Base-by-base conservation (phyloP, 257 asterid species). In the Haberlea rhodopensis region DNA sequence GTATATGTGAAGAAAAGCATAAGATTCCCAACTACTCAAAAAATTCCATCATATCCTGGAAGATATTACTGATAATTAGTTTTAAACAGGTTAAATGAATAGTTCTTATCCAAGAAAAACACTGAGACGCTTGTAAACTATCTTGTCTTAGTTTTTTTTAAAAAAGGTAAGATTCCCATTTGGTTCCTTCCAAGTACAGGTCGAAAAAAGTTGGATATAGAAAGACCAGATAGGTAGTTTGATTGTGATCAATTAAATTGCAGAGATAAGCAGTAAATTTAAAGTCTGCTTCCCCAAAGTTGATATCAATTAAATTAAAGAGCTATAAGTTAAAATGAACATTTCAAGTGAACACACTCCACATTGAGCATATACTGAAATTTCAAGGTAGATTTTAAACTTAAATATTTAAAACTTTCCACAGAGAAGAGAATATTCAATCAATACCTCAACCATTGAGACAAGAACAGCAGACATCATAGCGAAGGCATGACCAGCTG, bases 381-480 rank as follows among this genome's bases (percentile, higher is more conserved):
- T 25, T 25, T 24, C 26, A 31, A 64, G 16, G 18, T 26, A 25
- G 26, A 7, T 15, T 58, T 21, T 27, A 1, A 43, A 43, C 6
- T 20, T 5, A 43, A 43, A 28, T 6, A 7, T 8, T 27, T 28
- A 19, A 59, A 57, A 57, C 45, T n/a, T n/a, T 28, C 21, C 56
- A 79, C 48, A n/a, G 20, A 56, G 53, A 6, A 43, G 46, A 43
- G 62, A 40, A 64, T 19, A 52, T 22, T 4, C 24, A 27, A 28
- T 22, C 22, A 67, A 18, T 87, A 94, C 99, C 99, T 94, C 99
- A 63, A 90, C 88, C 97, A 94, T 94, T 32, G 99, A 94, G 52
- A 94, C 99, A 22, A 94, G 95, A 75, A 94, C 99, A 65, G 99
- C 91, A 58, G 99, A 87, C 95, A 94, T 94, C 99, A 90, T 90